phyloP scores from a whole-genome alignment of 148 eudicot genomes.

The Gaultheria prostrata region DNA sequence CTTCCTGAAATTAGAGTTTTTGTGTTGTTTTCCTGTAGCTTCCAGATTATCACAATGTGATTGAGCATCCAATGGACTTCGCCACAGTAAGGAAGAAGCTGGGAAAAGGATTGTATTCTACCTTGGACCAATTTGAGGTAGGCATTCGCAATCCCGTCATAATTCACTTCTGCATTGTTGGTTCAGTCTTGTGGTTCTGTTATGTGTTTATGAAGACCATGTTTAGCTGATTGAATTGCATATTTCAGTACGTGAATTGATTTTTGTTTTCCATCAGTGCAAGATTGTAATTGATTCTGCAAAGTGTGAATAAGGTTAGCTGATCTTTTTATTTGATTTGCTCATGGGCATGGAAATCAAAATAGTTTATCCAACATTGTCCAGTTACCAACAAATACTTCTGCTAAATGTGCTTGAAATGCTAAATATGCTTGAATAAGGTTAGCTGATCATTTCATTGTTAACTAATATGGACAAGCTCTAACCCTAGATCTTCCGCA shows the following conservation, averaged over 20 bases:
- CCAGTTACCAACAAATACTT: not conserved
- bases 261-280: not conserved
- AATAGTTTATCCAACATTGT: not conserved
- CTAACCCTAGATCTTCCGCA: no score
- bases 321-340: not conserved
- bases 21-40: constrained; percentile 59
- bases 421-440: not conserved
- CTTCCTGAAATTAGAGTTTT: constrained; percentile 8
- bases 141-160: constrained; percentile 14
- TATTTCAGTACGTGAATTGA: not conserved
- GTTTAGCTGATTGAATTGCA: not conserved
- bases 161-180: not conserved
- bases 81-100: constrained; percentile 85
- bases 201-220: not conserved
- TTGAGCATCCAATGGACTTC: constrained; percentile 93
- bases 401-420: not conserved
- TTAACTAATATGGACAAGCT: no score
- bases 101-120: constrained; percentile 60
- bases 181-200: constrained; percentile 6
- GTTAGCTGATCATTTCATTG: no score
- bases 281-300: not conserved
- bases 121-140: constrained; percentile 86
- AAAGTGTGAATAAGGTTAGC: not conserved
- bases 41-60: constrained; percentile 89
- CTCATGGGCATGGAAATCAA: not conserved